Base-by-base conservation (phyloP, 2,329 filamentous ascomycete species). In the Fusarium sacchari region DNA sequence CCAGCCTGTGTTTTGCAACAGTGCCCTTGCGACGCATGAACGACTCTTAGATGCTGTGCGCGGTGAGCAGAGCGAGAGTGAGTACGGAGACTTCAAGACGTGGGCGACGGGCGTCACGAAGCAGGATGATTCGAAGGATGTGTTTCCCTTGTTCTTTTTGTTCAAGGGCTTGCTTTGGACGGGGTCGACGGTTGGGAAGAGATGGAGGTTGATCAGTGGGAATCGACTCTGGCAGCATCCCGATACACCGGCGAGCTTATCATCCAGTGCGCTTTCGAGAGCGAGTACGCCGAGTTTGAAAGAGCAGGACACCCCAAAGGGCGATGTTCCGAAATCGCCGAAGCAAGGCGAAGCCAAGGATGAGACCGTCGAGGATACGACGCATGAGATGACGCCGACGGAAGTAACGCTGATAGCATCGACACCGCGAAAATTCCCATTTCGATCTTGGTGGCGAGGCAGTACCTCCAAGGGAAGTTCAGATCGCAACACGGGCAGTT, bases 51-150 rank as follows among this genome's bases (percentile, higher is more conserved):
- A 83, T 34, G 73, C 72, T n/a, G 71, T 83, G 4, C 44, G 72
- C 13, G 77, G 78, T 1, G 46, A 62, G 28, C 58, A 3, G 42
- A 59, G 7, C 5, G 60, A 52, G 11, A 4, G 49, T 36, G 24
- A 65, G 5, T 83, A 84, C 60, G 62, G 77, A 1, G 80, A 82
- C 1, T 86, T 86, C 69, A 81, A 75, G 53, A 69, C 59, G 4
- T 86, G 85, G 85, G 82, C 81, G 1, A 83, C 83, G 1, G 79
- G 83, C 0, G 78, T 83, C 22, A 86, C 83, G 9, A 79, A 78
- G 10, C 83, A 84, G 62, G 83, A 86, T 52, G 83, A 84, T 58
- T 84, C 83, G 5, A 81, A 81, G 66, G 84, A 86, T 60, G 80
- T 86, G 8, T 86, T 83, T 46, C 85, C 85, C 0, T 79, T 84